These are phyloP conservation scores for Paspalum vaginatum DNA, from an alignment of 176 grass and related monocot species.

Conservation along the genomic window DNA sequence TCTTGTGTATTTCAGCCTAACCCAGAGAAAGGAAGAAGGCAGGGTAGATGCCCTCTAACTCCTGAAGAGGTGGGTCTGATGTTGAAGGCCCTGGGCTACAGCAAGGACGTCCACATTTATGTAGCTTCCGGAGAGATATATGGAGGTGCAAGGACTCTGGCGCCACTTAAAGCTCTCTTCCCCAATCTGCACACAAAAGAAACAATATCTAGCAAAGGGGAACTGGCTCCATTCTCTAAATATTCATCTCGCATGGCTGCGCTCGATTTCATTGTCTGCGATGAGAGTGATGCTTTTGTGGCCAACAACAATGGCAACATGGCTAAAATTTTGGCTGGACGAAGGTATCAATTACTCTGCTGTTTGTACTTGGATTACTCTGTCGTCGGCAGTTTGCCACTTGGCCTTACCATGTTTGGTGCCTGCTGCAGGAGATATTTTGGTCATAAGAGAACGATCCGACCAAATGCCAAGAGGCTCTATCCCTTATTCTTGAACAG, in stretches of 20 bases:
- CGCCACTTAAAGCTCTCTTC: conserved; percentile 64
- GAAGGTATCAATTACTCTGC: conserved; percentile 52
- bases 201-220: conserved; percentile 72
- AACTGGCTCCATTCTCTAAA: conserved; percentile 63
- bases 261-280: conserved; percentile 81
- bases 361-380: not conserved
- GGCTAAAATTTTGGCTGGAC: conserved; percentile 79
- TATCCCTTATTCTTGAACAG: conserved; percentile 64
- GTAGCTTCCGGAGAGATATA: conserved; percentile 87
- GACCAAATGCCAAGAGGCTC: conserved; percentile 70
- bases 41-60: conserved; percentile 80
- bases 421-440: conserved; percentile 63
- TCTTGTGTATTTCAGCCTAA: conserved; percentile 57
- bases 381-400: not conserved
- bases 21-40: conserved; percentile 75
- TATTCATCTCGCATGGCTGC: conserved; percentile 80
- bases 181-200: conserved; percentile 81
- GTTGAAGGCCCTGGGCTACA: conserved; percentile 71
- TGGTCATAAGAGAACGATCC: conserved; percentile 75
- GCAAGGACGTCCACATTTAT: conserved; percentile 66
- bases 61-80: conserved; percentile 83
- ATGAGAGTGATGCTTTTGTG: conserved; percentile 84
- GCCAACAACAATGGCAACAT: conserved; percentile 88
- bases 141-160: conserved; percentile 63
- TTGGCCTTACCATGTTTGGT: conserved; percentile 27